Percentiles rank a stretch among this genome's conserved stretches.
These are phyloP conservation scores for Ceratocystis variospora DNA, from an alignment of 2,329 filamentous ascomycete species.

Conservation along the genomic window DNA sequence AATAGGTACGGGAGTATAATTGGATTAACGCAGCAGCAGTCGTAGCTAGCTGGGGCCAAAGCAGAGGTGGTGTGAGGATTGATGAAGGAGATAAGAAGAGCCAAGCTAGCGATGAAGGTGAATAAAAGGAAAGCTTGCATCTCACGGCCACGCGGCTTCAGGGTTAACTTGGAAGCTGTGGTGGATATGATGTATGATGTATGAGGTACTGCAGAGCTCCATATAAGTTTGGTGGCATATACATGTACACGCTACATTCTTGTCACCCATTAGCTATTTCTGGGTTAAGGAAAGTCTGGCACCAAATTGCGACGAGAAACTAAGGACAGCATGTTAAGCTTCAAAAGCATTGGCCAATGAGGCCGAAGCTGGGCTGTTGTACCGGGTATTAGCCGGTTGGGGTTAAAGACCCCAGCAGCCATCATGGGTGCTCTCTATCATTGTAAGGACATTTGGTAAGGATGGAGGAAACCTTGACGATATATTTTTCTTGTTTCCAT, in stretches of 20 bases:
- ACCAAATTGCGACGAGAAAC: background rate
- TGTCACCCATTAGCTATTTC: background rate
- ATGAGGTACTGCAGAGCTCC: background rate
- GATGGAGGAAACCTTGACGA: too few relatives aligned
- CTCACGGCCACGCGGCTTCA: constrained; percentile 6
- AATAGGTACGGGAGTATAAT: background rate
- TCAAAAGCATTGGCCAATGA: constrained; percentile 7
- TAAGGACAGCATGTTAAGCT: constrained; percentile 15
- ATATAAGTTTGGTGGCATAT: background rate
- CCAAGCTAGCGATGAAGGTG: background rate
- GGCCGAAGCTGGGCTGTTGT: background rate
- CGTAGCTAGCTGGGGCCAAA: background rate
- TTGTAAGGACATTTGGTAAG: too few relatives aligned
- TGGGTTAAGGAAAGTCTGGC: background rate
- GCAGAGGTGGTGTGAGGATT: background rate
- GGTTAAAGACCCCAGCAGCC: background rate
- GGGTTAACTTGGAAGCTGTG: background rate
- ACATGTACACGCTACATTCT: constrained; percentile 12
- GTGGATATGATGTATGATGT: background rate
- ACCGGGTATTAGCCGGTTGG: background rate
- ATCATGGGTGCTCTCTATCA: background rate
- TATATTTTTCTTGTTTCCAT: background rate
- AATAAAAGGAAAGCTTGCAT: constrained; percentile 1
- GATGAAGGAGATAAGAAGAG: constrained; percentile 1
- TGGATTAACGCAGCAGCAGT: constrained; percentile 1